These are phyloP conservation scores for Neurospora sp. DNA, from an alignment of 495 filamentous ascomycete species.

Conservation along the genomic window DNA sequence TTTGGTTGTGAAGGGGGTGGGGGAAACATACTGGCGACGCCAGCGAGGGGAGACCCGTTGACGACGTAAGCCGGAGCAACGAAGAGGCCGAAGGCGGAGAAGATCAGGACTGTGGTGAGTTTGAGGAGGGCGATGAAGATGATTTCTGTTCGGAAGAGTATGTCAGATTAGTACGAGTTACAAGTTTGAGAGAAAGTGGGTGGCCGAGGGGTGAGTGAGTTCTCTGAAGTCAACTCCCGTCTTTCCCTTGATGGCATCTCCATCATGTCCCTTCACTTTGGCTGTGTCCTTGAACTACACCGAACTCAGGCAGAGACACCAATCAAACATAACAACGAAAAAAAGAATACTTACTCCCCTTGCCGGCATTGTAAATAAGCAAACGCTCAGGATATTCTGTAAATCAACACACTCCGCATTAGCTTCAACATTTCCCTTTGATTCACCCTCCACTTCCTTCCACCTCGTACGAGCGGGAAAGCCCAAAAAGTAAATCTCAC, in stretches of 20 bases:
- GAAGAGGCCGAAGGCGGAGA: conserved; percentile 50
- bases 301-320: no score
- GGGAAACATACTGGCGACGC: conserved; percentile 21
- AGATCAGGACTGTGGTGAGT: conserved; percentile 60
- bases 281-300: no score
- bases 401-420: not conserved
- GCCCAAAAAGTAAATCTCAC: not conserved
- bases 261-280: no score
- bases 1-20: no score
- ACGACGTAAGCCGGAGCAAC: conserved; percentile 49
- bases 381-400: conserved; percentile 45
- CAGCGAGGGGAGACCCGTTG: conserved; percentile 36
- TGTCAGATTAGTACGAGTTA: not conserved
- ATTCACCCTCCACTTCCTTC: not conserved
- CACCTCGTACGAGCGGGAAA: not conserved
- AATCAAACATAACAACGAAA: no score
- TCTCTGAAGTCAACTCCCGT: not conserved
- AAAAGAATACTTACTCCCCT: conserved; percentile 28
- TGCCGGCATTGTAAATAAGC: conserved; percentile 65
- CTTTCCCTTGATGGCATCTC: no score
- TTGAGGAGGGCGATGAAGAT: conserved; percentile 60
- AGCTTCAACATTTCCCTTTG: not conserved
- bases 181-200: no score
- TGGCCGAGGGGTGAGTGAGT: not conserved
- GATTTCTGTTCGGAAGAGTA: conserved; percentile 20